phyloP scores from a whole-genome alignment of 768 basidiomycete species.

The Nevesoporus exiguus region DNA sequence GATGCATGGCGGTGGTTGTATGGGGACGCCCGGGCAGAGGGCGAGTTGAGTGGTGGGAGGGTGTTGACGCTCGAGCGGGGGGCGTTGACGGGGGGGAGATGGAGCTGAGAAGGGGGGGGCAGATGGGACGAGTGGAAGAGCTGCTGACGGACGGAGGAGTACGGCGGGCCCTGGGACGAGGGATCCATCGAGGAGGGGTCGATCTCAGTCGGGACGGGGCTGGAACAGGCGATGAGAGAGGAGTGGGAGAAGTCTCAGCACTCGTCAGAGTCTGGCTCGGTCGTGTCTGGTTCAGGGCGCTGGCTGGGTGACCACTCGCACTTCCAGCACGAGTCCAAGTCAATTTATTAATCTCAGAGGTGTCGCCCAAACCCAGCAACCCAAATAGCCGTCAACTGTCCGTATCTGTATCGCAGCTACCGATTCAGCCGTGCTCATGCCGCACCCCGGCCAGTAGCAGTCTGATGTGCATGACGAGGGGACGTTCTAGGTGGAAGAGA shows the following conservation, averaged over 20 bases:
- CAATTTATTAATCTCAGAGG: slow-evolving; percentile 27
- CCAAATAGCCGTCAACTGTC: slow-evolving; percentile 29
- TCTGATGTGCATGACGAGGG: neutral
- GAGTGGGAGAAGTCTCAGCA: neutral
- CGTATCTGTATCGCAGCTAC: neutral
- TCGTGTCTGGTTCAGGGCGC: slow-evolving; percentile 3
- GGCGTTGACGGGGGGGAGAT: slow-evolving; percentile 34
- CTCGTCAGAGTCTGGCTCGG: neutral
- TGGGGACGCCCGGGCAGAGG: slow-evolving; percentile 25
- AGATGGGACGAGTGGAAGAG: slow-evolving; percentile 43
- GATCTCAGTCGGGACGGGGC: slow-evolving; percentile 13
- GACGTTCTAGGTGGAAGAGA: neutral
- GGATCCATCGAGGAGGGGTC: slow-evolving; percentile 20
- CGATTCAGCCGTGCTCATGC: neutral
- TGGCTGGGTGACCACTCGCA: slow-evolving; percentile 11
- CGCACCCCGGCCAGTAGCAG: neutral
- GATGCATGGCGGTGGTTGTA: slow-evolving; percentile 28
- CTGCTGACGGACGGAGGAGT: slow-evolving; percentile 29
- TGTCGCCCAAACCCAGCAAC: slow-evolving; percentile 15
- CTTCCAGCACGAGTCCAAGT: slow-evolving; percentile 19
- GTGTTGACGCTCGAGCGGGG: slow-evolving; percentile 38
- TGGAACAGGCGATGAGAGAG: neutral
- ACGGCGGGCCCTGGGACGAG: slow-evolving; percentile 30
- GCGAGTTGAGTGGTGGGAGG: slow-evolving; percentile 38
- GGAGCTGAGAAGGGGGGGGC: slow-evolving; percentile 42